These are phyloP conservation scores for Metschnikowia arizonensis DNA, from an alignment of 805 yeast genomes.

Conservation along the genomic window DNA sequence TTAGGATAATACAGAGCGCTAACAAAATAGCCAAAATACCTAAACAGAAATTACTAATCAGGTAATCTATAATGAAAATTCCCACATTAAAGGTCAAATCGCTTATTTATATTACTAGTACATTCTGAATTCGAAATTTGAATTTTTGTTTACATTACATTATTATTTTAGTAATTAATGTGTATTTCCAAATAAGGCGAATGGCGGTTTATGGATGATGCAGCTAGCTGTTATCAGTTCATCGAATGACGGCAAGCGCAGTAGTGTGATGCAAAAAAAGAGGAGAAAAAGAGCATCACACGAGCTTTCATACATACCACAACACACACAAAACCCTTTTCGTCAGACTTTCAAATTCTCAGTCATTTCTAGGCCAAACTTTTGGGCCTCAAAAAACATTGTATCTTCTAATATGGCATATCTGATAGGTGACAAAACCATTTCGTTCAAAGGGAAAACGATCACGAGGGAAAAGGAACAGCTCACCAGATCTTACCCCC, in stretches of 20 bases:
- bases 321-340: background rate
- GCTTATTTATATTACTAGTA: background rate
- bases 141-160: background rate
- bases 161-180: background rate
- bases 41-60: background rate
- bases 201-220: background rate
- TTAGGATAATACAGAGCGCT: background rate
- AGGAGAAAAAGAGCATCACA: slow-evolving; percentile 9
- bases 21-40: background rate
- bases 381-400: background rate
- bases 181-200: background rate
- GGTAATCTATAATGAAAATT: background rate
- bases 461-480: slow-evolving; percentile 23
- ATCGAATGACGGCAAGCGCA: slow-evolving; percentile 3
- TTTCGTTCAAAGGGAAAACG: slow-evolving; percentile 22
- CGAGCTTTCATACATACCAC: background rate
- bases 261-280: slow-evolving; percentile 11
- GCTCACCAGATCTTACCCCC: slow-evolving; percentile 27
- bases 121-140: background rate
- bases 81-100: background rate
- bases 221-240: background rate
- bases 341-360: background rate
- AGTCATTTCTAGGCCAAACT: background rate
- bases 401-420: slow-evolving; percentile 28
- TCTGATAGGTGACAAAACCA: slow-evolving; percentile 33